Conservation (phyloP, 2,329 filamentous ascomycete genomes). For the Colletotrichum sp. region DNA sequence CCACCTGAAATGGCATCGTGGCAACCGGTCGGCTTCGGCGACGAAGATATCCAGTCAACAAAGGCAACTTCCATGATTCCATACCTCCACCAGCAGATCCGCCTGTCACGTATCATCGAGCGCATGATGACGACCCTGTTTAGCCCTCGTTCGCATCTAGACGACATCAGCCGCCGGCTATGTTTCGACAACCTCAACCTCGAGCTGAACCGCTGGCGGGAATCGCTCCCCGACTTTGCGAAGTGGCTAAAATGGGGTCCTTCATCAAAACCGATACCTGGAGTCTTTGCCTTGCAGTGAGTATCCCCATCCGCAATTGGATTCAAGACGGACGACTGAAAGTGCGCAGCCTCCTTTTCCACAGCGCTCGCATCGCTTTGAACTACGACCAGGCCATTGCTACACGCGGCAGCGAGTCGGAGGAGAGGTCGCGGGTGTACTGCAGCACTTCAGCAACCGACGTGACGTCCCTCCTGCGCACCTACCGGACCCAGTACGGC, state of each 20-base stretch:
- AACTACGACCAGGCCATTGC: conserved; percentile 25
- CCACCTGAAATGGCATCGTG: conserved; percentile 25
- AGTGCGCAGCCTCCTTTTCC: conserved; percentile 18
- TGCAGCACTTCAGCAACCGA: conserved; percentile 26
- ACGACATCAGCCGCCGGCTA: background rate
- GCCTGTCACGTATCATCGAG: conserved; percentile 24
- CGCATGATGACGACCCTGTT: conserved; percentile 24
- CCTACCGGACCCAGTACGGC: conserved; percentile 26
- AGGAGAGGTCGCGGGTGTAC: background rate
- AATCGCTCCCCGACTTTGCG: conserved; percentile 19
- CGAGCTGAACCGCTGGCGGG: conserved; percentile 24
- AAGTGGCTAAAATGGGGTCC: conserved; percentile 26
- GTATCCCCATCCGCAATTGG: background rate
- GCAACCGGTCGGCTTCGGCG: conserved; percentile 27
- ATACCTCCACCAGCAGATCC: conserved; percentile 25
- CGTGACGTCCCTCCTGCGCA: conserved; percentile 23
- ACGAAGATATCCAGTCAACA: background rate
- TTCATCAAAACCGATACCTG: conserved; percentile 6
- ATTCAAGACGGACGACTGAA: background rate
- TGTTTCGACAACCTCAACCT: conserved; percentile 24
- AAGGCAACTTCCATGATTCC: conserved; percentile 18
- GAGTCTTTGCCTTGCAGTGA: conserved; percentile 26
- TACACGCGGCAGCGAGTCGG: background rate
- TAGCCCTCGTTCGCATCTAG: background rate
- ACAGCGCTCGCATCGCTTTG: conserved; percentile 28